Percentiles rank a stretch among this genome's conserved stretches.
phyloP scores from a whole-genome alignment of 1,284 basidiomycete species.

The Sporisorium exsertum region DNA sequence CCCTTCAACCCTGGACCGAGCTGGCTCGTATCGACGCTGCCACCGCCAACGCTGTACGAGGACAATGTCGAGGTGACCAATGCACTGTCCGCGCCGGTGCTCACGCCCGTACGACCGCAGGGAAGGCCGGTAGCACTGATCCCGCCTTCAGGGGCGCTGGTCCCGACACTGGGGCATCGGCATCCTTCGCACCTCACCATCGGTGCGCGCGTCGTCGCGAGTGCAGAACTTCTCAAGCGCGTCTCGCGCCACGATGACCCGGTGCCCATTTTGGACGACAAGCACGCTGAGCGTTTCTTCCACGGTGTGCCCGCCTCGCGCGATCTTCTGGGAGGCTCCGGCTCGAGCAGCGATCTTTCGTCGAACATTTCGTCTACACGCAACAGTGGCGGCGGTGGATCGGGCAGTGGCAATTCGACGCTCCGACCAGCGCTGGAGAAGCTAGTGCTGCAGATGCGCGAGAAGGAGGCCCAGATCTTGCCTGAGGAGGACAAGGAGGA shows the following conservation, averaged over 20 bases:
- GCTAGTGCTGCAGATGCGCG: conserved; percentile 49
- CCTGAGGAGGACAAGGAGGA: conserved; percentile 50
- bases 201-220: conserved; percentile 53
- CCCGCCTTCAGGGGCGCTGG: conserved; percentile 54
- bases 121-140: conserved; percentile 58
- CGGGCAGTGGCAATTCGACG: conserved; percentile 57
- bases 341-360: conserved; percentile 49
- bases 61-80: conserved; percentile 52
- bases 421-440: conserved; percentile 55
- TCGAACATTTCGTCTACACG: conserved; percentile 55
- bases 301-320: conserved; percentile 62
- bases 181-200: conserved; percentile 56
- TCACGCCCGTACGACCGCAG: conserved; percentile 61
- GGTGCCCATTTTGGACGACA: conserved; percentile 62
- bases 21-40: conserved; percentile 60
- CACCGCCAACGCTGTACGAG: conserved; percentile 49
- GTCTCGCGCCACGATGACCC: conserved; percentile 61
- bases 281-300: conserved; percentile 65
- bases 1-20: conserved; percentile 60
- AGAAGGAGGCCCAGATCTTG: conserved; percentile 40
- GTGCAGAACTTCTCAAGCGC: conserved; percentile 51
- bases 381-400: conserved; percentile 50
- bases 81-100: conserved; percentile 54
- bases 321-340: conserved; percentile 56
- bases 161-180: conserved; percentile 57